Base-by-base conservation (phyloP, 768 basidiomycete species). In the Zangia roseola region DNA sequence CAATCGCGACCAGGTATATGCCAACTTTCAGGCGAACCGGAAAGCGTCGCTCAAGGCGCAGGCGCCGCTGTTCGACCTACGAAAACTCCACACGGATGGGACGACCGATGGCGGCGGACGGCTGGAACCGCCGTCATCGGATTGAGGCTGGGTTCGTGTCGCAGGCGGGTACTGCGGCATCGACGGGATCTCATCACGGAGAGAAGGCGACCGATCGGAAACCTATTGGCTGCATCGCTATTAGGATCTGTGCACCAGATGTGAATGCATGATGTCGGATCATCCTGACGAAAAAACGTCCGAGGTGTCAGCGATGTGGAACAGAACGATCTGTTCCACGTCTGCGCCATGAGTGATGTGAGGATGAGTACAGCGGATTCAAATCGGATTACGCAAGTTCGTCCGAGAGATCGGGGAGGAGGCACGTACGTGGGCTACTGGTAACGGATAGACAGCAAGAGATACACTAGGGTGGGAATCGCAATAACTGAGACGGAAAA, bases 1-100 rank as follows among this genome's bases (percentile, higher is more conserved):
- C 0, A 61, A 71, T n/a, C 55, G 58, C 6, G 63, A 64, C 10
- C 68, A 67, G 26, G 74, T 71, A 0, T 67, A 64, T 17, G 40
- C 56, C 6, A 57, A 72, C 25, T 71, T 74, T 1, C 25, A 21
- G 2, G 10, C 0, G 0, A 33, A 43, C 2, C 50, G 64, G 0
- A 61, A 47, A 44, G 31, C 28, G 4, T 45, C 53, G 20, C 55
- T 66, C 6, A 45, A 33, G 42, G 19, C 43, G 34, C 58, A 46
- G 19, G 61, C 64, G 0, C 56, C 64, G 4, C 24, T 68, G 34
- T 64, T 61, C 10, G 59, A 66, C 30, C 20, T 66, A 23, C 24
- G 17, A 3, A 55, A 55, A 47, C 40, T 66, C 0, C 57, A 47
- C 2, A 12, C 56, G 4, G 49, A 66, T 26, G 64, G 66, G 33